Base-by-base conservation (phyloP, 1,284 basidiomycete species). In the Naganishia cerealis region DNA sequence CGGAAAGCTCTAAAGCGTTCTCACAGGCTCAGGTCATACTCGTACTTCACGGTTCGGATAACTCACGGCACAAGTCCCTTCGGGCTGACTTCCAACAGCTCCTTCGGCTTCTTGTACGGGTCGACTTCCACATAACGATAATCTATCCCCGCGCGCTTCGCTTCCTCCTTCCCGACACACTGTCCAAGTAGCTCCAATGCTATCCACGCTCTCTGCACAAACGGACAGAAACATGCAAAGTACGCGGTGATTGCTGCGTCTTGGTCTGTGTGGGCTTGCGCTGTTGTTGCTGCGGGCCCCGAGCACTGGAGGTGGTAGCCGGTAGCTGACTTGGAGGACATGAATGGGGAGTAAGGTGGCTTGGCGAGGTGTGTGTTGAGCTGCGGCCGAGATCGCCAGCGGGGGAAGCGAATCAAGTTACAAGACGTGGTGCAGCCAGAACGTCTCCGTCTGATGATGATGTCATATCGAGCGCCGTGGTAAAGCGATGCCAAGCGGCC, bases 91-190 rank as follows among this genome's bases (percentile, higher is more conserved):
- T 90, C 87, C 13, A 92, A 81, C n/a, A 92, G 83, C 42, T 89
- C 88, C 61, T 85, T 79, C 0, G 90, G 89, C 74, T 91, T 92
- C 80, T 87, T 86, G 82, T 91, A 91, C 1, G 89, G 89, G 77
- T 91, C 89, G 36, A 91, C 88, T 78, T 91, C 89, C 73, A 67
- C 53, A 39, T 67, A 67, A 10, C 42, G 39, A 43, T 67, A 67
- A 52, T 67, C 67, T 7, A 67, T 24, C 16, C 56, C 56, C 12
- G 52, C 21, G 12, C 16, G 36, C 43, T 62, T 62, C 15, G 42
- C 43, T 38, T 50, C 58, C 7, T 67, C 42, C n/a, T 15, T 3
- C 13, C 7, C 0, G 0, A 67, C 21, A 36, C 40, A n/a, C 29
- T 56, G 58, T 29, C 54, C 62, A 1, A 75, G 57, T 15, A 73